Evolutionary conservation across 2,329 filamentous ascomycete genomes (phyloP).

Genomic region (Phoma sp.): DNA sequence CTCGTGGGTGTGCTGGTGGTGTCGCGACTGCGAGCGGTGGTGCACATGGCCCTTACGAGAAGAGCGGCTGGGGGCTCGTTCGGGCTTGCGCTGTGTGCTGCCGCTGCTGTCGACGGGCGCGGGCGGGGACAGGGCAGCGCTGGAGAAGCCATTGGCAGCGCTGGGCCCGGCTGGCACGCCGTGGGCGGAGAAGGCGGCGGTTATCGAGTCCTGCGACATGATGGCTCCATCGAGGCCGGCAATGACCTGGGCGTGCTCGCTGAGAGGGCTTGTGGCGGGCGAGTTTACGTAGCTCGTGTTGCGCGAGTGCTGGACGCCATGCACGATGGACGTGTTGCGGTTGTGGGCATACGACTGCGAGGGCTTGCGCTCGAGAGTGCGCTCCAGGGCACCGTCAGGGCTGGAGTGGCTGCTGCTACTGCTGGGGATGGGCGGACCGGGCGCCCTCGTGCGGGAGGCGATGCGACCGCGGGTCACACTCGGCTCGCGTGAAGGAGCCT

Average conservation of each 20-base stretch:
- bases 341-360: slow-evolving; percentile 75
- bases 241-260: slow-evolving; percentile 79
- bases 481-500: slow-evolving; percentile 49
- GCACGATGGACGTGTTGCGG: slow-evolving; percentile 94
- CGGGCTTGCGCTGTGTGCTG: slow-evolving; percentile 44
- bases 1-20: slow-evolving; percentile 71
- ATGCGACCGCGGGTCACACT: slow-evolving; percentile 55
- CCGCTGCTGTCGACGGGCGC: slow-evolving; percentile 24
- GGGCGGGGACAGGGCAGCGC: slow-evolving; percentile 3
- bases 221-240: slow-evolving; percentile 48
- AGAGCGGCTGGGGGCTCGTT: slow-evolving; percentile 61
- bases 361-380: slow-evolving; percentile 58
- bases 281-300: slow-evolving; percentile 86
- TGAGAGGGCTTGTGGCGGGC: slow-evolving; percentile 78
- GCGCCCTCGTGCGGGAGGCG: slow-evolving; percentile 53
- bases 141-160: slow-evolving; percentile 18
- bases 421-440: slow-evolving; percentile 41
- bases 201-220: slow-evolving; percentile 50
- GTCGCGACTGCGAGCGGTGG: slow-evolving; percentile 72
- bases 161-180: slow-evolving; percentile 26
- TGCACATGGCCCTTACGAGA: slow-evolving; percentile 78
- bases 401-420: slow-evolving; percentile 43
- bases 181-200: slow-evolving; percentile 43
- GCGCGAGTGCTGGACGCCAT: slow-evolving; percentile 89
- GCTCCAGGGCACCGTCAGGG: slow-evolving; percentile 50